Percentiles rank a stretch among this genome's conserved stretches.
Evolutionary conservation across 495 filamentous ascomycete genomes (phyloP).

Genomic region (Hamigera avellanea): DNA sequence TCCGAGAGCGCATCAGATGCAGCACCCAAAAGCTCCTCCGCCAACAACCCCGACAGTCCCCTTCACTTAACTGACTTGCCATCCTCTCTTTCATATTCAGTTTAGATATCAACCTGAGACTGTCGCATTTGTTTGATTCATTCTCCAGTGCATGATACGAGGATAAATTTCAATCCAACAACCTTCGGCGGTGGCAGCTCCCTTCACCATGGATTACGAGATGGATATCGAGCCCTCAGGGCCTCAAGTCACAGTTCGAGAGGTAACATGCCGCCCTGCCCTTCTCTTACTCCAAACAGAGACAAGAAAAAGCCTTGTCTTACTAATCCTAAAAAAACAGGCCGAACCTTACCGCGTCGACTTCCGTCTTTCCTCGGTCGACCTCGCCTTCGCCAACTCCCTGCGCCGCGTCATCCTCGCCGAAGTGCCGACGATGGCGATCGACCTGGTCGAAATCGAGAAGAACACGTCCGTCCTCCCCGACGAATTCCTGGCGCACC

Average conservation of each 20-base stretch:
- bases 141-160: too few species aligned
- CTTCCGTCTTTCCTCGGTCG: conserved; percentile 68
- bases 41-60: too few species aligned
- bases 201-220: conserved; percentile 52
- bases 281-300: not conserved
- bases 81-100: too few species aligned
- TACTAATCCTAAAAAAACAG: conserved; percentile 28
- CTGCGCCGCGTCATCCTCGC: conserved; percentile 85
- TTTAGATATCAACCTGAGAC: too few species aligned
- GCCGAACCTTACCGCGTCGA: conserved; percentile 60
- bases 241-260: conserved; percentile 59
- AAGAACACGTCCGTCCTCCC: conserved; percentile 87
- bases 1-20: too few species aligned
- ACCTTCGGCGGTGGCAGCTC: too few species aligned
- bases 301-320: conserved; percentile 5
- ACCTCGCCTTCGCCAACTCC: conserved; percentile 87
- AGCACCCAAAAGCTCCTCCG: too few species aligned
- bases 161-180: too few species aligned
- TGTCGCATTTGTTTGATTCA: too few species aligned
- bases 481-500: conserved; percentile 91
- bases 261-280: conserved; percentile 29
- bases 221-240: conserved; percentile 56
- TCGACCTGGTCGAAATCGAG: conserved; percentile 89
- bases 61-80: too few species aligned
- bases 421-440: conserved; percentile 90